Conservation (phyloP, 2,329 filamentous ascomycete species). For the Beauveria medogensis region DNA sequence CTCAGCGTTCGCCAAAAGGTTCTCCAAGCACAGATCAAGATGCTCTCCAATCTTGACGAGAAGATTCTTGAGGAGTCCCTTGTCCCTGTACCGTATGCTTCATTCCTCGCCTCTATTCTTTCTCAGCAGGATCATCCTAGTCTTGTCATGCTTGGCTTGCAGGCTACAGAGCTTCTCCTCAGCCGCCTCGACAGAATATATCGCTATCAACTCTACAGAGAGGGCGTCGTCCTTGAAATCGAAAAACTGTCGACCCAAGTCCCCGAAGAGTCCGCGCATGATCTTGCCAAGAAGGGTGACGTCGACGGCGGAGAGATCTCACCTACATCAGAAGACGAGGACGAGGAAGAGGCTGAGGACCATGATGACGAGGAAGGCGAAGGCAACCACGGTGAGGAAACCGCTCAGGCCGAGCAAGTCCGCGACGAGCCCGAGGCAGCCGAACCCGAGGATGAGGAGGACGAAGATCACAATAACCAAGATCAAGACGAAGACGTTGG, state of each 20-base stretch:
- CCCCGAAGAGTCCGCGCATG: conserved; percentile 23
- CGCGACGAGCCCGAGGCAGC: conserved; percentile 45
- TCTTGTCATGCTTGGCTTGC: conserved; percentile 77
- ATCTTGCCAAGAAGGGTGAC: conserved; percentile 4
- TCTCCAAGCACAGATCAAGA: conserved; percentile 89
- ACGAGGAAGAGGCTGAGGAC: conserved; percentile 14
- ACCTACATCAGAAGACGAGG: conserved; percentile 1
- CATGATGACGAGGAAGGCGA: conserved; percentile 18
- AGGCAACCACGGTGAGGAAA: conserved; percentile 27
- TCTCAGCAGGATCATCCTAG: conserved; percentile 90
- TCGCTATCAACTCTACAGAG: conserved; percentile 91
- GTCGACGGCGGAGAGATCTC: background rate
- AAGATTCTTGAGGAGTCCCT: conserved; percentile 78
- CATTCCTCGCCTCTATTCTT: conserved; percentile 87
- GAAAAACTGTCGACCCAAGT: conserved; percentile 58
- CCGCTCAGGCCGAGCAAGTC: conserved; percentile 26
- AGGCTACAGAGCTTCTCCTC: conserved; percentile 82
- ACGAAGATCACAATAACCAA: conserved; percentile 47
- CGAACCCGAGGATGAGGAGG: conserved; percentile 39
- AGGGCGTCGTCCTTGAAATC: conserved; percentile 91
- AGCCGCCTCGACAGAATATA: conserved; percentile 81
- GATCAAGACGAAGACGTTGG: conserved; percentile 36
- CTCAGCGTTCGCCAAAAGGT: conserved; percentile 91
- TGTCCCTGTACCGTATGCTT: conserved; percentile 84
- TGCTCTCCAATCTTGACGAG: conserved; percentile 90